Conservation (phyloP, 495 filamentous ascomycete species). For the Arthonia radiata region DNA sequence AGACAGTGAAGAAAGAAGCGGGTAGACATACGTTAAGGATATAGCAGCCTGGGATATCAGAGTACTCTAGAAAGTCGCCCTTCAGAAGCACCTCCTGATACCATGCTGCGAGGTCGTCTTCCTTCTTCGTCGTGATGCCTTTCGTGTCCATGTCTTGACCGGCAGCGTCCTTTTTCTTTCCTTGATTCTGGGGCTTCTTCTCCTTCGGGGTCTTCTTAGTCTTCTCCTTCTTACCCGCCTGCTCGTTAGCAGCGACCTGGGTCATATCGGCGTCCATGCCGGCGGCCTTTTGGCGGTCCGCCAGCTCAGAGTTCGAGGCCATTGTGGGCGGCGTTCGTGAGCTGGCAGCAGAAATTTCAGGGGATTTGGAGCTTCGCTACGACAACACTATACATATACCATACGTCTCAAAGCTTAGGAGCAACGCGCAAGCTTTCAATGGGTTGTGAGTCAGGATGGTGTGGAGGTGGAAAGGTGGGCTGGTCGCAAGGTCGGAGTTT, state of each 20-base stretch:
- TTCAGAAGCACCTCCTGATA: conserved; percentile 92
- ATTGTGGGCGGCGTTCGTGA: conserved; percentile 2
- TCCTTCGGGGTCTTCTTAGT: conserved; percentile 4
- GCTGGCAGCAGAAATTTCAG: too few species aligned
- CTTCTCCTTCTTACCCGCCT: conserved; percentile 7
- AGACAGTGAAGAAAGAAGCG: not conserved
- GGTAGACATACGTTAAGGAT: conserved; percentile 41
- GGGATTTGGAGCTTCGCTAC: too few species aligned
- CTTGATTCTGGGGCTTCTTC: conserved; percentile 9
- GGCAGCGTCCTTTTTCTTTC: conserved; percentile 30
- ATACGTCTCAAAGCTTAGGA: too few species aligned
- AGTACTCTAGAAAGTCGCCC: conserved; percentile 83
- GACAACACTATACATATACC: too few species aligned
- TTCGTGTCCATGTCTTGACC: conserved; percentile 52
- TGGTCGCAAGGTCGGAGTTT: too few species aligned
- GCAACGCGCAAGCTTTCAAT: too few species aligned
- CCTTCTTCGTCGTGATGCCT: conserved; percentile 63
- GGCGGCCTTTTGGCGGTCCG: not conserved
- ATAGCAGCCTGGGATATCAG: conserved; percentile 86
- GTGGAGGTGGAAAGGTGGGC: too few species aligned
- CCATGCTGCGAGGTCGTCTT: conserved; percentile 75
- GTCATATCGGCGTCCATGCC: conserved; percentile 7
- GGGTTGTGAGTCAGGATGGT: conserved; percentile 3
- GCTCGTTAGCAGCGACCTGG: conserved; percentile 3
- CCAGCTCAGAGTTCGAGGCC: not conserved